Conservation (phyloP, 805 yeast genomes). For the Kregervanrija pseudodelftensis region DNA sequence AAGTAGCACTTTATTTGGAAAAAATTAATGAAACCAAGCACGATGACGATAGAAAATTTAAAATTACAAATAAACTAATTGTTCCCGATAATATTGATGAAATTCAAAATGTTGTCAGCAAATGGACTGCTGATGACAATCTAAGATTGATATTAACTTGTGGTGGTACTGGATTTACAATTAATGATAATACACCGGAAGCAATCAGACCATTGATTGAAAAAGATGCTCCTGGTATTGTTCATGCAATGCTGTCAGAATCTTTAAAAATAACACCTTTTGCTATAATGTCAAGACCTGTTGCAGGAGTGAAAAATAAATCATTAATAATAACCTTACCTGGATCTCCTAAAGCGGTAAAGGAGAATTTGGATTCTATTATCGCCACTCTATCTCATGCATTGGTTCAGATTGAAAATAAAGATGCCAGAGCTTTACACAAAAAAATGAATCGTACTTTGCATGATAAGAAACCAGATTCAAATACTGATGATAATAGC, state of each 20-base stretch:
- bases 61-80: conserved; percentile 13
- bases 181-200: conserved; percentile 43
- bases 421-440: conserved; percentile 36
- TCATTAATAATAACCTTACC: conserved; percentile 41
- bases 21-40: conserved; percentile 6
- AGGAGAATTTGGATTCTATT: conserved; percentile 36
- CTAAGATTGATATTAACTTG: conserved; percentile 34
- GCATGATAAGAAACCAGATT: conserved; percentile 18
- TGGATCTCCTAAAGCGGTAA: conserved; percentile 45
- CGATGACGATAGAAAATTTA: conserved; percentile 2
- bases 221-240: conserved; percentile 42
- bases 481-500: conserved; percentile 1
- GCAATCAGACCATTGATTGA: conserved; percentile 37
- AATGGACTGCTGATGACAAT: conserved; percentile 19
- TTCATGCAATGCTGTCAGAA: conserved; percentile 37
- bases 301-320: conserved; percentile 36
- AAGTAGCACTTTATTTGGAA: conserved; percentile 15
- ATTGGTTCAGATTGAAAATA: conserved; percentile 28
- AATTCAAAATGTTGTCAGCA: conserved; percentile 24
- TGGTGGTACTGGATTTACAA: conserved; percentile 49
- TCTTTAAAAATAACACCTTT: conserved; percentile 39
- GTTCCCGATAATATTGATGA: conserved; percentile 32
- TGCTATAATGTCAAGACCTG: conserved; percentile 44
- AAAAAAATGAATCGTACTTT: conserved; percentile 21
- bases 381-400: conserved; percentile 36